These are phyloP conservation scores for Ustilaginoidea virens DNA, from an alignment of 2,329 filamentous ascomycete species.

Conservation along the genomic window DNA sequence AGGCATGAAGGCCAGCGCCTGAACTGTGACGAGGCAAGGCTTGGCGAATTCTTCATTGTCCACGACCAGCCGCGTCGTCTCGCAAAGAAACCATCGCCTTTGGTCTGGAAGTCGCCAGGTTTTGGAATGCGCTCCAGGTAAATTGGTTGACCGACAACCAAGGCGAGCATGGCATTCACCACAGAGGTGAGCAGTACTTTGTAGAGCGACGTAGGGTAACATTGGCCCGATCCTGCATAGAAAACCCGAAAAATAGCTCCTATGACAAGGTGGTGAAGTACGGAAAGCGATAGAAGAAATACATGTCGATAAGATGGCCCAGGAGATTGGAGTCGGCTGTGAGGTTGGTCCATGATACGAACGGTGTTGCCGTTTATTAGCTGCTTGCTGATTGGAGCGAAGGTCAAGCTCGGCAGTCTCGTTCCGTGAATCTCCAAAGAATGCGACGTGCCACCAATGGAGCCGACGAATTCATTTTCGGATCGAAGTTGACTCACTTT, in stretches of 20 bases:
- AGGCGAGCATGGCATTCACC: constrained; percentile 91
- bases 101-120: constrained; percentile 63
- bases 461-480: constrained; percentile 75
- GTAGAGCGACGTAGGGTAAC: constrained; percentile 33
- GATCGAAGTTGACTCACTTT: constrained; percentile 88
- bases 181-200: constrained; percentile 77
- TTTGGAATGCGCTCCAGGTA: constrained; percentile 55
- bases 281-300: constrained; percentile 95
- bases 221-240: constrained; percentile 51
- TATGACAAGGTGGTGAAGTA: constrained; percentile 90
- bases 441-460: constrained; percentile 89
- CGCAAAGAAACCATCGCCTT: constrained; percentile 91
- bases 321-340: constrained; percentile 67
- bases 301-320: constrained; percentile 85
- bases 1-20: constrained; percentile 89
- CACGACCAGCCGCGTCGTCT: constrained; percentile 78
- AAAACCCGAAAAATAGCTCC: constrained; percentile 74
- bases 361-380: constrained; percentile 50
- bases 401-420: constrained; percentile 21
- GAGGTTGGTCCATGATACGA: constrained; percentile 75
- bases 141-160: constrained; percentile 82
- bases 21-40: constrained; percentile 75
- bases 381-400: constrained; percentile 31
- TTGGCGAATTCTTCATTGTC: constrained; percentile 90
- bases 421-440: constrained; percentile 37